Conservation (phyloP, 139 green algal genomes). For the Gonium pectorale region DNA sequence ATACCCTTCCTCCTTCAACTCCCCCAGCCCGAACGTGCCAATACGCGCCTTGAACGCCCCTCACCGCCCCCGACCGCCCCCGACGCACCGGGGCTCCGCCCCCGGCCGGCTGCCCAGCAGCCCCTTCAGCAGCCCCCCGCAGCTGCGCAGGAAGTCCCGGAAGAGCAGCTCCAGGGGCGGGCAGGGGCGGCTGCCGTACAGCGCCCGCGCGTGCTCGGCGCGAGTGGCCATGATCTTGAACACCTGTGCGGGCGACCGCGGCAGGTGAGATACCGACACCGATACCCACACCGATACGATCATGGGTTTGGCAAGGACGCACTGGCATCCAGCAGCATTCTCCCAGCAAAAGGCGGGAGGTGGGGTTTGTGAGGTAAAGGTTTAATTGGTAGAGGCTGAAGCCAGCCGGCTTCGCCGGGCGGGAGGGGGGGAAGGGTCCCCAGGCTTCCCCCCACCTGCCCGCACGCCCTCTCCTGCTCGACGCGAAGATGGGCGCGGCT, state of each 20-base stretch:
- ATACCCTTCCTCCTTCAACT: not conserved
- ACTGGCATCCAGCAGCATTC: not conserved
- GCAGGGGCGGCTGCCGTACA: slow-evolving; percentile 22
- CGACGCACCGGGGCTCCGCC: not conserved
- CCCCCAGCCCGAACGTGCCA: no score
- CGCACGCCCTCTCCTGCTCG: not conserved
- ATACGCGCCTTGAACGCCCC: not conserved
- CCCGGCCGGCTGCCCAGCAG: slow-evolving; percentile 1
- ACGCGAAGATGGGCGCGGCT: not conserved
- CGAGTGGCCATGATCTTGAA: not conserved
- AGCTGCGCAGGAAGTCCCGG: not conserved
- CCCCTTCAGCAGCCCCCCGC: not conserved
- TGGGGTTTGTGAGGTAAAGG: not conserved
- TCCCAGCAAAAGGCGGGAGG: no score
- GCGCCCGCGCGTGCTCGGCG: not conserved
- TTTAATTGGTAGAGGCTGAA: not conserved
- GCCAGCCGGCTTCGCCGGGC: not conserved
- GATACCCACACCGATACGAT: not conserved
- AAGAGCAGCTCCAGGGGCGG: slow-evolving; percentile 23
- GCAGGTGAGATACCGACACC: no score
- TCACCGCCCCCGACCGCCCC: not conserved
- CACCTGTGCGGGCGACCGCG: not conserved
- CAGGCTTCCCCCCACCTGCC: not conserved
- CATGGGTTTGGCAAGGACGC: not conserved
- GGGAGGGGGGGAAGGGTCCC: not conserved